Evolutionary conservation across 75 land plant genomes (phyloP), one percentile per base, ranked within the genome.

Genomic region (Selaginella tamariscina): DNA sequence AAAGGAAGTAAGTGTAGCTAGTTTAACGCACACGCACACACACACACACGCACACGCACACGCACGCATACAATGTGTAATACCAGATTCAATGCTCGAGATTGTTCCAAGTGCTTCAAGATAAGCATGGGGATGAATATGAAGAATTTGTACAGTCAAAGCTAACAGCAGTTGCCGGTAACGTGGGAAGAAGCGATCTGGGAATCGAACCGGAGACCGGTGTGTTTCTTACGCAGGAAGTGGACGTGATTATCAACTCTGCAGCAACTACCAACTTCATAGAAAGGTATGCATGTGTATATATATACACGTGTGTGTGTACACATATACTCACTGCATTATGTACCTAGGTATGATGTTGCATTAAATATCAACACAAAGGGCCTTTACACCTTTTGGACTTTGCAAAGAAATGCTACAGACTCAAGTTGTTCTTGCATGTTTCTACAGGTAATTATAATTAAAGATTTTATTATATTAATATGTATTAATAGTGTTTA

Each of bases 261-360:
- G 97, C 94, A 24, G 97, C 97, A 55, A 88, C 83, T 59, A 92
- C 97, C 5, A 88, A 84, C n/a, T 92, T 92, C 27, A 85, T 85
- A 67, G 97, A 88, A 69, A 84, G 97, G 97, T 88, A 71, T n/a
- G n/a, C n/a, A n/a, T n/a, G n/a, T n/a, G n/a, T n/a, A n/a, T n/a
- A n/a, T n/a, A n/a, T n/a, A n/a, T n/a, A n/a, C n/a, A n/a, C n/a
- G n/a, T n/a, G n/a, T n/a, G n/a, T n/a, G n/a, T n/a, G n/a, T n/a
- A n/a, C n/a, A n/a, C n/a, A n/a, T n/a, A n/a, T n/a, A n/a, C n/a
- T n/a, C n/a, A 8, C 21, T 9, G 0, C 0, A 2, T 1, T 22
- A 2, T 0, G 31, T 33, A 20, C 68, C 8, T 77, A 91, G 97
- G 76, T 91, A 91, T 75, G 89, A 91, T 65, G 66, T 78, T 66